Evolutionary conservation across 2,329 filamentous ascomycete species (phyloP).

Genomic region (Aspergillus transmontanensis): DNA sequence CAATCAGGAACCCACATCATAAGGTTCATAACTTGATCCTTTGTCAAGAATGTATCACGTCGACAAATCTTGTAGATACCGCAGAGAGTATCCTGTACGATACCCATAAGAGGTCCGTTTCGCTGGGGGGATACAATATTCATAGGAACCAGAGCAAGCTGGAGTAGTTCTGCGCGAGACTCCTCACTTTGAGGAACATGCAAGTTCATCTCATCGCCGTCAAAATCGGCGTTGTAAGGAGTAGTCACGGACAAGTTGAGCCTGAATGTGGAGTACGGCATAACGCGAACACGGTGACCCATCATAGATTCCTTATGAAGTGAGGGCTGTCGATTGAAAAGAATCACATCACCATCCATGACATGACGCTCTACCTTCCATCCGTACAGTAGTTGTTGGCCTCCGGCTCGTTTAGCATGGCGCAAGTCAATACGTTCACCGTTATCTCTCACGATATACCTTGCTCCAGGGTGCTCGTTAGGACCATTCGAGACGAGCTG

Average conservation of each 20-base stretch:
- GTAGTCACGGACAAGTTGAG: slow-evolving; percentile 97
- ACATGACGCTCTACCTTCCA: slow-evolving; percentile 99
- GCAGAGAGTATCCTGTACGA: slow-evolving; percentile 95
- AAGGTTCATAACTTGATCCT: slow-evolving; percentile 92
- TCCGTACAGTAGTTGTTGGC: slow-evolving; percentile 85
- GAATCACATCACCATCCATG: slow-evolving; percentile 93
- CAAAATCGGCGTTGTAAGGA: slow-evolving; percentile 99
- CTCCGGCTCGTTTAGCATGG: slow-evolving; percentile 82
- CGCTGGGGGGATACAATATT: slow-evolving; percentile 98
- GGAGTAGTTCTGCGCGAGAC: slow-evolving; percentile 88
- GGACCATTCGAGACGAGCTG: slow-evolving; percentile 89
- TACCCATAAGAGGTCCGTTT: slow-evolving; percentile 98
- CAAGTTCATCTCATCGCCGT: slow-evolving; percentile 99
- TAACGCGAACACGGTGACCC: slow-evolving; percentile 95
- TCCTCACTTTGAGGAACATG: slow-evolving; percentile 98
- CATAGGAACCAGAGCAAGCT: slow-evolving; percentile 95
- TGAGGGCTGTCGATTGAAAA: slow-evolving; percentile 99
- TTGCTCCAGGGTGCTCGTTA: slow-evolving; percentile 91
- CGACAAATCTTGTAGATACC: slow-evolving; percentile 97
- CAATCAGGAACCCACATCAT: slow-evolving; percentile 97
- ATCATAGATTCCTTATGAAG: slow-evolving; percentile 99
- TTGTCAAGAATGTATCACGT: slow-evolving; percentile 85
- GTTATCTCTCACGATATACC: slow-evolving; percentile 92
- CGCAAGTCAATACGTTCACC: slow-evolving; percentile 93
- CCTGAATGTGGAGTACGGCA: slow-evolving; percentile 98